Conservation (phyloP, 441 rosid species). For the Sinapis alba region DNA sequence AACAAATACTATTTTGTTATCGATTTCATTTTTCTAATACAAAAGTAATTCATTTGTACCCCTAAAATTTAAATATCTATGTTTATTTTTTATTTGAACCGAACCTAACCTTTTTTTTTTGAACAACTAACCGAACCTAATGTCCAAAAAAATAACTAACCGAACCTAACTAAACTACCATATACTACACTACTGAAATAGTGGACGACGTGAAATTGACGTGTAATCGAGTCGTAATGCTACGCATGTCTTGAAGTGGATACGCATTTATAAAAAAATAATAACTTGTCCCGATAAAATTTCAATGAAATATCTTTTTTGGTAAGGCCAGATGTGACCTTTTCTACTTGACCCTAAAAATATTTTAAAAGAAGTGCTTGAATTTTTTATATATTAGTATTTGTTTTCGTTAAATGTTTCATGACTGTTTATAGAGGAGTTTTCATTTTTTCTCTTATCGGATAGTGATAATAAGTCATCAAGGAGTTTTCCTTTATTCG, state of each 20-base stretch:
- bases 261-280: conserved; percentile 22
- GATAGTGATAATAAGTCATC: too few species aligned
- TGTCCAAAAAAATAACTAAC: too few species aligned
- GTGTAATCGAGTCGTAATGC: conserved; percentile 17
- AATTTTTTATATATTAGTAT: neutral
- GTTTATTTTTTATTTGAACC: neutral
- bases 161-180: too few species aligned
- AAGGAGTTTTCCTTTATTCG: too few species aligned
- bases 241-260: conserved; percentile 32
- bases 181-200: neutral
- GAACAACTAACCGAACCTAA: too few species aligned
- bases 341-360: conserved; percentile 13
- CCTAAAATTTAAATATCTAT: neutral
- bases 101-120: too few species aligned
- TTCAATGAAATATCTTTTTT: conserved; percentile 28
- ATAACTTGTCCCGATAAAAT: conserved; percentile 24
- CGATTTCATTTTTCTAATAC: neutral
- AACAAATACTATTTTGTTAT: neutral
- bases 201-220: conserved; percentile 16
- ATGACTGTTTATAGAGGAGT: neutral
- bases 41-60: neutral
- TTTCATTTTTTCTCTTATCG: neutral
- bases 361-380: neutral
- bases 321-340: conserved; percentile 30
- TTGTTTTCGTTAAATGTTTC: neutral